Conservation (phyloP, 305 asterid species). For the Plantago coronopus region DNA sequence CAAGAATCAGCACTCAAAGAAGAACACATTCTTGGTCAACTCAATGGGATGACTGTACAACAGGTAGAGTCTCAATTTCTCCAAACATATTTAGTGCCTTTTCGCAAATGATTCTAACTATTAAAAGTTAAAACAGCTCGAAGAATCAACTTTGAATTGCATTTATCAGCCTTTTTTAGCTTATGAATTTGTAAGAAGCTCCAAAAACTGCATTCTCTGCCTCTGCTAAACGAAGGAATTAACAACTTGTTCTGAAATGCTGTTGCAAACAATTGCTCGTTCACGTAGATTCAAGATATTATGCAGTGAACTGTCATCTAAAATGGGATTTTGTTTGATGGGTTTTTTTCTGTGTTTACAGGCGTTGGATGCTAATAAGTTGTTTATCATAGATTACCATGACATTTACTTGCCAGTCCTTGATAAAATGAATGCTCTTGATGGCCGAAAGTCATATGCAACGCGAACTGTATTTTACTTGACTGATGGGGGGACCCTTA, state of each 20-base stretch:
- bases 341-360: conserved; percentile 23
- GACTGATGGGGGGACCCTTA: conserved; percentile 67
- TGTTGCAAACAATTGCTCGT: too few species aligned
- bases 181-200: too few species aligned
- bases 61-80: conserved; percentile 35
- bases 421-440: conserved; percentile 72
- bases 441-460: conserved; percentile 89
- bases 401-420: conserved; percentile 78
- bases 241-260: too few species aligned
- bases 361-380: conserved; percentile 74
- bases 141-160: too few species aligned
- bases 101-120: too few species aligned
- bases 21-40: conserved; percentile 67
- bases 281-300: too few species aligned
- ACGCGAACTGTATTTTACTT: conserved; percentile 74
- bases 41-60: conserved; percentile 81
- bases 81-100: neutral
- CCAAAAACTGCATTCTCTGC: too few species aligned
- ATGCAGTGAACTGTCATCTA: neutral
- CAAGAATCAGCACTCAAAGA: conserved; percentile 79
- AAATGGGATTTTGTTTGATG: neutral
- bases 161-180: too few species aligned
- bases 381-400: conserved; percentile 75
- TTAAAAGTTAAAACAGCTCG: too few species aligned
- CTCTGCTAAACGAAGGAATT: too few species aligned